Base-by-base conservation (phyloP, 2,329 filamentous ascomycete genomes). In the Alternaria metachromatica region DNA sequence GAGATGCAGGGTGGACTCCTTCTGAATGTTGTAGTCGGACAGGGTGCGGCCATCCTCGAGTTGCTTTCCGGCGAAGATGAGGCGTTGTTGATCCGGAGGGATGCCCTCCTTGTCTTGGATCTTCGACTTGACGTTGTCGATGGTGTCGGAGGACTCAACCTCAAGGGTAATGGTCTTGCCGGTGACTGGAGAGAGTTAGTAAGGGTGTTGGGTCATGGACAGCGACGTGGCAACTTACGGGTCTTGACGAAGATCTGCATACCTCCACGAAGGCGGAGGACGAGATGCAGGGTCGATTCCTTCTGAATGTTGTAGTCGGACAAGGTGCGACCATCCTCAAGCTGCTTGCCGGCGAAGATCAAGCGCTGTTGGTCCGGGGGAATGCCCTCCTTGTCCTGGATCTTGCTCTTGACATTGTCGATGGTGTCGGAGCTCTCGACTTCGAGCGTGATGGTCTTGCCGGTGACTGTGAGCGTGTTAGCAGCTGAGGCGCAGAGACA, bases 291-390 rank as follows among this genome's bases (percentile, higher is more conserved):
- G 12, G 90, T 93, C 1, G 87, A 89, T 81, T 85, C 82, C 81
- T 97, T 97, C 83, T 97, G 94, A 56, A 97, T 97, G 84, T 97
- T 97, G 88, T 97, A 97, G 80, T 97, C 94, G 72, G 89, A 91
- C 1, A 97, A 85, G 51, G 94, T 97, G 64, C 94, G 93, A 67
- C 95, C 95, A 75, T 98, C 95, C 82, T 98, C 95, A 5, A 97
- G 91, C 82, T 97, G 94, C 87, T 97, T 97, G 69, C 94, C 95
- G 48, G 95, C 95, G 75, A 97, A 98, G 82, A 97, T 97, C 76
- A 98, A 82, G 74, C 95, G 95, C 86, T 98, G 95, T 83, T 98
- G 95, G 80, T 97, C 95, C 7, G 95, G 95, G 48, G 95, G 95
- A 62, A 97, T 97, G 50, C 94, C 94, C 82, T 97, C 94, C 89